Evolutionary conservation across 1,139 yeast species (phyloP).

Genomic region (Candida smagusa): DNA sequence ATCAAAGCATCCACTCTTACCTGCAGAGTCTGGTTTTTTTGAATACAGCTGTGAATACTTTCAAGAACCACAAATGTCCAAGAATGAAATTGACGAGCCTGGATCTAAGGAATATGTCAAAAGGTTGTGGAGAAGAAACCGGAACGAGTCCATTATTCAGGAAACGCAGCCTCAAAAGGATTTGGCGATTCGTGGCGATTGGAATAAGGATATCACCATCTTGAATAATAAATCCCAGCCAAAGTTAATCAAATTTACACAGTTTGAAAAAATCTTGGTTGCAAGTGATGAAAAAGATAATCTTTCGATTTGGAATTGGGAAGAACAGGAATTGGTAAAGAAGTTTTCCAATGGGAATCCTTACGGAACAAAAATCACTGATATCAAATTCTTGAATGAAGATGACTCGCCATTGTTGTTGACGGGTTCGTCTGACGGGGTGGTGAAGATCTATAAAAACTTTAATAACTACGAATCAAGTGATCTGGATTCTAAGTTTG

Average conservation of each 20-base stretch:
- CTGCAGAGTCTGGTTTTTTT: constrained; percentile 72
- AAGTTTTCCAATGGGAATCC: constrained; percentile 85
- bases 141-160: constrained; percentile 83
- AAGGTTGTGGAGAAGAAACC: constrained; percentile 82
- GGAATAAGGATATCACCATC: constrained; percentile 66
- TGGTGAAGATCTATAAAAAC: constrained; percentile 77
- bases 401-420: constrained; percentile 84
- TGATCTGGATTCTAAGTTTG: constrained; percentile 5
- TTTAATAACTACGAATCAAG: constrained; percentile 53
- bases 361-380: constrained; percentile 83
- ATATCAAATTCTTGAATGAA: constrained; percentile 80
- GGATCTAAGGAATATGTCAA: constrained; percentile 85
- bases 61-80: constrained; percentile 94
- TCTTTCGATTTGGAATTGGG: constrained; percentile 90
- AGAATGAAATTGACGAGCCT: constrained; percentile 84
- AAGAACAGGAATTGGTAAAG: constrained; percentile 49
- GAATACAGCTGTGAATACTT: constrained; percentile 90
- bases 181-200: constrained; percentile 77
- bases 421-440: constrained; percentile 93
- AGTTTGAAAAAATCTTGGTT: constrained; percentile 81
- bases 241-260: constrained; percentile 73
- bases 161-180: constrained; percentile 90
- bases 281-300: constrained; percentile 84
- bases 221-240: constrained; percentile 81
- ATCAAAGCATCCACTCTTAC: constrained; percentile 44